phyloP scores from a whole-genome alignment of 2,329 filamentous ascomycete genomes.

The Arachnomyces sp. region DNA sequence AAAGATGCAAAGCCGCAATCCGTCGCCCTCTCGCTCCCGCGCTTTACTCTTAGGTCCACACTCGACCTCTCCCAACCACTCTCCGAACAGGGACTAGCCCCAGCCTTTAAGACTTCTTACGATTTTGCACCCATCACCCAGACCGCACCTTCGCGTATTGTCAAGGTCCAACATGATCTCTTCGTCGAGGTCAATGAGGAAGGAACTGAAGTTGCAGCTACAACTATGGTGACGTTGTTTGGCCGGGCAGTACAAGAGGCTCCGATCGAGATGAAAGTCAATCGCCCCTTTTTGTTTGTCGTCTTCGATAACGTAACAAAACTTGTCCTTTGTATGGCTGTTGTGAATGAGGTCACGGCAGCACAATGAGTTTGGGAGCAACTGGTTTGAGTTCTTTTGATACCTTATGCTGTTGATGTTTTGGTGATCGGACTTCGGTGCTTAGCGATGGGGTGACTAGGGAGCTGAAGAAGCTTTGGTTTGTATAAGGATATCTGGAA shows the following conservation, averaged over 20 bases:
- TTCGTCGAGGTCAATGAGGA: constrained; percentile 8
- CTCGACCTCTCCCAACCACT: constrained; percentile 2
- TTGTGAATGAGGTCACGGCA: constrained; percentile 3
- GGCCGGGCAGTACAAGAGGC: background rate
- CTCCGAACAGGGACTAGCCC: background rate
- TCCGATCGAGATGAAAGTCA: constrained; percentile 5
- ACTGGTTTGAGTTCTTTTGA: too few relatives aligned
- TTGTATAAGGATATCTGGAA: too few relatives aligned
- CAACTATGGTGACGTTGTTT: background rate
- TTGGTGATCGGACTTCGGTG: too few relatives aligned
- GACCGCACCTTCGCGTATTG: background rate
- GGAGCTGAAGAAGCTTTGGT: too few relatives aligned
- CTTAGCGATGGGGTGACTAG: too few relatives aligned
- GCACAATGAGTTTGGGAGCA: too few relatives aligned
- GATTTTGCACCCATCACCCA: constrained; percentile 2
- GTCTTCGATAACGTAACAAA: constrained; percentile 4
- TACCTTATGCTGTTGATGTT: too few relatives aligned
- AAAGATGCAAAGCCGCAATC: background rate
- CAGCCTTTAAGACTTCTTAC: background rate
- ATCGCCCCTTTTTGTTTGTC: constrained; percentile 6
- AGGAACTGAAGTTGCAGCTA: constrained; percentile 7
- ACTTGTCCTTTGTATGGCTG: background rate
- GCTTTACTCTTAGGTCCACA: constrained; percentile 4
- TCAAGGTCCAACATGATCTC: constrained; percentile 3
- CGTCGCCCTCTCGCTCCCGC: constrained; percentile 6